These are phyloP conservation scores for Medicago ruthenica DNA, from an alignment of 306 rosid species.

Conservation along the genomic window DNA sequence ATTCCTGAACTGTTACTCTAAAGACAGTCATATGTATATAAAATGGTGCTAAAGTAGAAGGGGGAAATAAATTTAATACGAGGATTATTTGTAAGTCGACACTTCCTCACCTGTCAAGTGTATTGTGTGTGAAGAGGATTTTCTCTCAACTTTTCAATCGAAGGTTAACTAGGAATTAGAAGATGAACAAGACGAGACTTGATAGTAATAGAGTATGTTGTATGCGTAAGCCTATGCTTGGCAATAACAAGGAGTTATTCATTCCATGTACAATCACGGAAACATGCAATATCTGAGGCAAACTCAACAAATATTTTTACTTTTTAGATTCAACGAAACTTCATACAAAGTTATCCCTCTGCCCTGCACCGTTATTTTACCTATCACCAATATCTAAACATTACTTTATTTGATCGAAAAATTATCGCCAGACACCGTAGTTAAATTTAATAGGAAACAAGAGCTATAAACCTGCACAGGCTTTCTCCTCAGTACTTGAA, in stretches of 20 bases:
- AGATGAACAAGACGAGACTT: conserved; percentile 22
- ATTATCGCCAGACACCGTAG: conserved; percentile 23
- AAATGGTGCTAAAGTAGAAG: neutral
- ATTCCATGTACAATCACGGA: conserved; percentile 21
- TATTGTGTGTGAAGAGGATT: conserved; percentile 35
- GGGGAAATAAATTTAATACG: neutral
- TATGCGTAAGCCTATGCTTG: conserved; percentile 16
- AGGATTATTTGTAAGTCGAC: conserved; percentile 2
- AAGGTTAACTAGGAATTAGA: neutral
- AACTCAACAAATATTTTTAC: conserved; percentile 30
- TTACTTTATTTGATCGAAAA: conserved; percentile 26
- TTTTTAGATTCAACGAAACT: conserved; percentile 1
- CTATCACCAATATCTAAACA: conserved; percentile 27
- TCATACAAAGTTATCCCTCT: conserved; percentile 27
- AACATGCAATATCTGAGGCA: conserved; percentile 36
- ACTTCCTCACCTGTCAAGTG: conserved; percentile 6
- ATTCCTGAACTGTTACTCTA: neutral
- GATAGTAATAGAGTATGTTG: neutral
- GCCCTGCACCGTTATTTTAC: conserved; percentile 16
- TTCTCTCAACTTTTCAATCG: conserved; percentile 19
- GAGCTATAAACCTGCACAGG: conserved; percentile 80
- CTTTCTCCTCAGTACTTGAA: conserved; percentile 92
- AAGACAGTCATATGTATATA: conserved; percentile 3
- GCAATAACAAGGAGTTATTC: conserved; percentile 15
- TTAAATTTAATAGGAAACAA: neutral